Conservation (phyloP, 306 rosid species). For the Canavalia gladiata region DNA sequence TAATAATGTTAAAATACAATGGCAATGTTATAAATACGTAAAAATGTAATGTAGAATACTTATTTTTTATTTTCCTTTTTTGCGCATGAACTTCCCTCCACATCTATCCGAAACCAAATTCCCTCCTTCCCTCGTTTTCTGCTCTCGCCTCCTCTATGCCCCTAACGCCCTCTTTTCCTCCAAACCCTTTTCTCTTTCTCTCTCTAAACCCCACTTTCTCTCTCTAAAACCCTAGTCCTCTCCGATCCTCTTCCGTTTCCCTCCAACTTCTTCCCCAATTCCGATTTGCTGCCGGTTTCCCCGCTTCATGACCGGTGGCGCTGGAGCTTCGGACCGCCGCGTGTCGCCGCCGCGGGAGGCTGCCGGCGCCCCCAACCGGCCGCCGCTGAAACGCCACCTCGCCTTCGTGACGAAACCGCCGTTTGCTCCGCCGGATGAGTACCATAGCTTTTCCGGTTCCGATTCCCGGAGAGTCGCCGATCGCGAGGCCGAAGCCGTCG, state of each 20-base stretch:
- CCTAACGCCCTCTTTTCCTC: constrained; percentile 44
- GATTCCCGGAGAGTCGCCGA: constrained; percentile 58
- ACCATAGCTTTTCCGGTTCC: constrained; percentile 67
- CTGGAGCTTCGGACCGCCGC: constrained; percentile 69
- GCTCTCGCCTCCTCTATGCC: constrained; percentile 54
- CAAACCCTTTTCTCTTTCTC: constrained; percentile 47
- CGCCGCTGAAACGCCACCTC: constrained; percentile 78
- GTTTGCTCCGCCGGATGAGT: constrained; percentile 75
- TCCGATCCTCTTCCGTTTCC: constrained; percentile 14
- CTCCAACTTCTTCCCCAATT: constrained; percentile 23
- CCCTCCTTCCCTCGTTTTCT: constrained; percentile 99
- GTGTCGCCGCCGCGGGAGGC: constrained; percentile 52
- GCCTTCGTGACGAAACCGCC: constrained; percentile 82
- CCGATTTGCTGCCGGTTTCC: neutral
- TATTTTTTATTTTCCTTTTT: neutral
- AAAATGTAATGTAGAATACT: neutral
- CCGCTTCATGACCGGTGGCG: constrained; percentile 70
- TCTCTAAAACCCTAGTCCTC: constrained; percentile 53
- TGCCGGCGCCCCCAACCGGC: constrained; percentile 56
- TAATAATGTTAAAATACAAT: neutral
- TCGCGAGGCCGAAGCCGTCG: constrained; percentile 72
- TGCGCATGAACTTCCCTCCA: constrained; percentile 89
- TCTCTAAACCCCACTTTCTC: constrained; percentile 52
- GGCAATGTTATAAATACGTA: neutral
- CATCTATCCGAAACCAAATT: constrained; percentile 96